A percentile compares a stretch with the other conserved stretches of the same genome.
Conservation (phyloP, 1,139 yeast genomes). For the Geotrichum restrictum region DNA sequence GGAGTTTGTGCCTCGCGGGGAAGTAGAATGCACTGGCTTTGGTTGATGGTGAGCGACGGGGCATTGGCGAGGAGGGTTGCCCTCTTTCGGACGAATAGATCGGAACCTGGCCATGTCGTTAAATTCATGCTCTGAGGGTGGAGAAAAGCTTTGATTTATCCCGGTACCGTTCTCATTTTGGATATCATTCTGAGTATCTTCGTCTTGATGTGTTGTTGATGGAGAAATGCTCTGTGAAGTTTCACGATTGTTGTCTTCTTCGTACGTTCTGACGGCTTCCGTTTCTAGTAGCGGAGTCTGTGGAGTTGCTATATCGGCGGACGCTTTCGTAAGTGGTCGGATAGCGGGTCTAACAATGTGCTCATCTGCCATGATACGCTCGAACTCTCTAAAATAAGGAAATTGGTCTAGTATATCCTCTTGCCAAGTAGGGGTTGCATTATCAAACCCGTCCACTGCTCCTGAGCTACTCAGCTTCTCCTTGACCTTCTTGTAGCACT, state of each 20-base stretch:
- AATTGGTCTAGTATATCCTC: slow-evolving; percentile 20
- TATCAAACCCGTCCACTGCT: slow-evolving; percentile 4
- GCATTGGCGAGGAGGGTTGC: slow-evolving; percentile 8
- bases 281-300: too few species aligned
- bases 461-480: slow-evolving; percentile 13
- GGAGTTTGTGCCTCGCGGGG: not conserved
- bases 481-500: slow-evolving; percentile 19
- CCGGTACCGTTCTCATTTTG: not conserved
- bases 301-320: slow-evolving; percentile 10
- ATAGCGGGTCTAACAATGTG: slow-evolving; percentile 16
- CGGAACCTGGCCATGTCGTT: slow-evolving; percentile 16
- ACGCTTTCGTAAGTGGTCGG: slow-evolving; percentile 9
- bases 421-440: slow-evolving; percentile 6
- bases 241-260: not conserved
- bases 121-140: slow-evolving; percentile 13
- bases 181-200: not conserved
- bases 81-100: slow-evolving; percentile 17
- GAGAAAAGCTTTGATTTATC: slow-evolving; percentile 4
- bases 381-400: slow-evolving; percentile 21
- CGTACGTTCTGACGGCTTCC: too few species aligned
- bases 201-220: not conserved
- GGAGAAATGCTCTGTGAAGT: not conserved
- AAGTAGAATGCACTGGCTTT: not conserved
- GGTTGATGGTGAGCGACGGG: slow-evolving; percentile 15
- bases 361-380: slow-evolving; percentile 18